Conservation (phyloP, 1,139 yeast species). For the Suhomyces ambrosiae region DNA sequence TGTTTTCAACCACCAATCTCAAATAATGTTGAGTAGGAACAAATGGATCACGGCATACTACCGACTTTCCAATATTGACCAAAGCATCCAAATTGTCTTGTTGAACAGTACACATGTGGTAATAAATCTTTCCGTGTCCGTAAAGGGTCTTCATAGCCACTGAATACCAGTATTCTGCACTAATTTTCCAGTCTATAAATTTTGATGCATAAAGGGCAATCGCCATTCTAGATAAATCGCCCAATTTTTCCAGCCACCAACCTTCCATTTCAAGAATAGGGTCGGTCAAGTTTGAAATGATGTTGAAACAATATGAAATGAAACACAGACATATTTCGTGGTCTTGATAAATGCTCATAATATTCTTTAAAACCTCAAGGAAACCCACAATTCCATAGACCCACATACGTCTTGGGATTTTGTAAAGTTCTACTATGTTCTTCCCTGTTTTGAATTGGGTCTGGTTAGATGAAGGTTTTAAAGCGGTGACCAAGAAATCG, state of each 20-base stretch:
- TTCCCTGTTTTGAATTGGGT: conserved; percentile 68
- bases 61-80: conserved; percentile 76
- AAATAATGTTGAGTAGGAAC: conserved; percentile 79
- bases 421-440: conserved; percentile 71
- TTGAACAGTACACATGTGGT: conserved; percentile 82
- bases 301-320: conserved; percentile 53
- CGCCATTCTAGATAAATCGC: conserved; percentile 81
- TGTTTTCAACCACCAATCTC: conserved; percentile 74
- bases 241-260: conserved; percentile 78
- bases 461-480: conserved; percentile 58
- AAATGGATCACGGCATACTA: conserved; percentile 76
- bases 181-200: conserved; percentile 77
- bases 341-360: conserved; percentile 57
- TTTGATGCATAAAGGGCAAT: conserved; percentile 76
- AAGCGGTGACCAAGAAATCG: conserved; percentile 69
- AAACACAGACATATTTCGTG: conserved; percentile 53
- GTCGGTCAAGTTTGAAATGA: conserved; percentile 55
- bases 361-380: conserved; percentile 75
- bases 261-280: conserved; percentile 61
- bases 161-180: conserved; percentile 78
- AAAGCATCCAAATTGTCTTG: conserved; percentile 78
- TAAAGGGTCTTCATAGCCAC: conserved; percentile 68
- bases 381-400: conserved; percentile 81
- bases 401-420: conserved; percentile 79
- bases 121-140: conserved; percentile 79